These are phyloP conservation scores for Pseudogymnoascus sp. DNA, from an alignment of 2,329 filamentous ascomycete species.

Conservation along the genomic window DNA sequence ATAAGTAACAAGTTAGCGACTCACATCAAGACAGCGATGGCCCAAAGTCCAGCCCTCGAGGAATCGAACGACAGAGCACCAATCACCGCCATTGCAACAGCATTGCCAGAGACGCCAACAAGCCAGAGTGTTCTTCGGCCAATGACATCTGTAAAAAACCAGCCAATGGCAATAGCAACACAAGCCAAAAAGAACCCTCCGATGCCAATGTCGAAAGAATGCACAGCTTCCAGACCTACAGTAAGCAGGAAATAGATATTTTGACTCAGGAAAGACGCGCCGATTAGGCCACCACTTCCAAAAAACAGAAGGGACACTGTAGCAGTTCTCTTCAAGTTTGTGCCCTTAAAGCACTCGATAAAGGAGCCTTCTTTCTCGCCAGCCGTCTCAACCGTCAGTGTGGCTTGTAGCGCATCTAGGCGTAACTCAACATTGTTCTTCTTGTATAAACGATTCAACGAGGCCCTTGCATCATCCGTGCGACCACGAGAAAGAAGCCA, in stretches of 20 bases:
- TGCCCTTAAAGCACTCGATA: constrained; percentile 31
- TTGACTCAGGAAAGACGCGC: constrained; percentile 20
- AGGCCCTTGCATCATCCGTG: constrained; percentile 12
- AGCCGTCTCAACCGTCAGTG: background rate
- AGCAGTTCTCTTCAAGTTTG: constrained; percentile 32
- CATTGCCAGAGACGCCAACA: constrained; percentile 20
- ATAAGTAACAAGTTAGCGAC: background rate
- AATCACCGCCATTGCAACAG: constrained; percentile 17
- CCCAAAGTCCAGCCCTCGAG: constrained; percentile 17
- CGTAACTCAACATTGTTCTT: constrained; percentile 17
- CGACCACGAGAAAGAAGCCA: constrained; percentile 17
- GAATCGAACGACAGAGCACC: constrained; percentile 19
- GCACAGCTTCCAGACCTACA: constrained; percentile 19
- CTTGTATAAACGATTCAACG: constrained; percentile 18
- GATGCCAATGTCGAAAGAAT: constrained; percentile 21
- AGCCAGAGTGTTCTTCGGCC: constrained; percentile 33
- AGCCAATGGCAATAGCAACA: constrained; percentile 19
- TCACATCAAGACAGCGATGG: constrained; percentile 20
- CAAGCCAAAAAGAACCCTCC: constrained; percentile 21
- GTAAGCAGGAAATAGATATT: constrained; percentile 23
- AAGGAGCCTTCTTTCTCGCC: constrained; percentile 22
- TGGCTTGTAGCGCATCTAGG: constrained; percentile 17
- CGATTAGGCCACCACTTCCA: constrained; percentile 21
- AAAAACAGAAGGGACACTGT: constrained; percentile 33
- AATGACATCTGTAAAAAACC: constrained; percentile 26